Evolutionary conservation across 1,284 basidiomycete genomes (phyloP).

Genomic region (Violaceomyces palustris): DNA sequence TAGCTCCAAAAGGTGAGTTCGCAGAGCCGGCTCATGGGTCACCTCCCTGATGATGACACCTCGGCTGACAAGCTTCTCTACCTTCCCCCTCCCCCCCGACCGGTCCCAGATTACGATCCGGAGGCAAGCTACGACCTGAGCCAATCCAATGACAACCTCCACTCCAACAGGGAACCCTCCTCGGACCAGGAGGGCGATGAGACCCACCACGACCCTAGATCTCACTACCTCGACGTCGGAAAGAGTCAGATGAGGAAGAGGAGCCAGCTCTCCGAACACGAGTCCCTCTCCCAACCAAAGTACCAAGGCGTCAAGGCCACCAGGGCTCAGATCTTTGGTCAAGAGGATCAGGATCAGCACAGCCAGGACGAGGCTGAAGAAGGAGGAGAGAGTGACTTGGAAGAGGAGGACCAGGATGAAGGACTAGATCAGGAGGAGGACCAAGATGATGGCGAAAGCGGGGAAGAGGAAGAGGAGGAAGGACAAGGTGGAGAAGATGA

Average conservation of each 20-base stretch:
- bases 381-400: neutral
- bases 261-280: slow-evolving; percentile 31
- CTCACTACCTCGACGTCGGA: slow-evolving; percentile 36
- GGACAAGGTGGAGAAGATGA: slow-evolving; percentile 9
- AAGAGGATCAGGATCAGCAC: slow-evolving; percentile 9
- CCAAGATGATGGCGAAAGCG: slow-evolving; percentile 4
- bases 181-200: slow-evolving; percentile 5
- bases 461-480: slow-evolving; percentile 7
- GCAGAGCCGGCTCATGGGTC: neutral
- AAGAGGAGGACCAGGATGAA: slow-evolving; percentile 3
- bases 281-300: slow-evolving; percentile 13
- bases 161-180: slow-evolving; percentile 1
- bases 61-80: neutral
- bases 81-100: neutral
- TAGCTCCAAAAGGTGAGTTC: slow-evolving; percentile 12
- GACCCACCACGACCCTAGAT: slow-evolving; percentile 19
- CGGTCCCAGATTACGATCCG: slow-evolving; percentile 26
- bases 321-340: slow-evolving; percentile 32
- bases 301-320: slow-evolving; percentile 37
- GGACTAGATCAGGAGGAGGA: slow-evolving; percentile 8
- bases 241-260: slow-evolving; percentile 34
- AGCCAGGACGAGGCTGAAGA: slow-evolving; percentile 3
- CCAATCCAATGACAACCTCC: slow-evolving; percentile 9
- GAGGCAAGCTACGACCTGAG: slow-evolving; percentile 7
- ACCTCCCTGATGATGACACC: neutral